Base-by-base conservation (phyloP, 345 rosid species). In the Euphorbia lathyris region DNA sequence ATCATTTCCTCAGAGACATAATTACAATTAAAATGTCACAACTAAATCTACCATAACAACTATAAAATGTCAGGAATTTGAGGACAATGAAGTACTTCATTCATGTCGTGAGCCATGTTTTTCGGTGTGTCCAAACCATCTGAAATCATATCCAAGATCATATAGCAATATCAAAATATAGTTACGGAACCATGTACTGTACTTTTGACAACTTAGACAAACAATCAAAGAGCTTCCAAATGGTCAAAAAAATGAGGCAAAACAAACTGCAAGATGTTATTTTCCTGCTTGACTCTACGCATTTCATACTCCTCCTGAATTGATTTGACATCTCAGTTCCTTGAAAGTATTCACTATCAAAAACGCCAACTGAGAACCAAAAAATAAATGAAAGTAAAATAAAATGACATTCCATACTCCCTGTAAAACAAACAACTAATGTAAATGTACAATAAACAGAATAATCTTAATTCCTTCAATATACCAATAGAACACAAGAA, bases 31-130 rank as follows among this genome's bases (percentile, higher is more conserved):
- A n/a, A n/a, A n/a, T n/a, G n/a, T n/a, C n/a, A n/a, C n/a, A n/a
- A n/a, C n/a, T n/a, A n/a, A n/a, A n/a, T n/a, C n/a, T n/a, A n/a
- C n/a, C n/a, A n/a, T n/a, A n/a, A n/a, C n/a, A n/a, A n/a, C n/a
- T n/a, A n/a, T n/a, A n/a, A n/a, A n/a, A n/a, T n/a, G n/a, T n/a
- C n/a, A 9, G 0, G 23, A 48, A 25, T 16, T 13, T 14, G 4
- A 11, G 14, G 20, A 59, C 53, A 59, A 66, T 13, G 19, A 17
- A 42, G 9, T 69, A 87, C 99, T 96, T 95, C 99, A 56, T 95
- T 95, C 97, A 95, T 92, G 82, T 92, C 97, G 76, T 79, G 82
- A 3, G 98, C 99, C 99, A 95, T 88, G 79, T 92, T 88, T 83
- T 96, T 92, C 85, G 92, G 78, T 48, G 97, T 93, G 74, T 88